Evolutionary conservation across 2,329 filamentous ascomycete species (phyloP), one percentile per base, ranked within the genome.

Genomic region (Fusarium mangiferae): DNA sequence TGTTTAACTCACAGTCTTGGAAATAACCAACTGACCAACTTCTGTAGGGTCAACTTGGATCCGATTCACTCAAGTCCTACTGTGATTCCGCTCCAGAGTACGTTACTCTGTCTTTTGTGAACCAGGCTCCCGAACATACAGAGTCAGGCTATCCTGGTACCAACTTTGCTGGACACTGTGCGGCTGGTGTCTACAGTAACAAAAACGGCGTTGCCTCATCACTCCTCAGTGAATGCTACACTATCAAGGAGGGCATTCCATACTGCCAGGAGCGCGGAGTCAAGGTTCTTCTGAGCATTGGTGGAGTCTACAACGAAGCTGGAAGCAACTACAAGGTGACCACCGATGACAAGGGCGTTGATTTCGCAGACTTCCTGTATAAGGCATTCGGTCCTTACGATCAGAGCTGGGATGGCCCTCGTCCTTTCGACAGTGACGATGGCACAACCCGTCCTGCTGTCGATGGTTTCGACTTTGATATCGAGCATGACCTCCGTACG

Each of bases 381-480:
- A 75, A 76, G 14, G 80, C 81, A 24, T 85, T 83, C 60, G 84
- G 84, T 35, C 83, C 83, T 11, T 80, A 80, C 48, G 48, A 81
- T n/a, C 13, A 74, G 5, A 42, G 30, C 22, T 84, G 78, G 75
- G 66, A 64, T 6, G 78, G 82, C 4, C 81, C 84, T 45, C 82
- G 84, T 52, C 84, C 84, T 8, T 84, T 86, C 48, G 84, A 84
- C 55, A 77, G 67, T 48, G 55, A 61, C 11, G 75, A 72, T 18
- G 68, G 77, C 24, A 77, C 78, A 48, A 58, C 26, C 14, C 68
- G 76, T 70, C 51, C 30, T n/a, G 62, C 76, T 15, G 75, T 85
- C 52, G 83, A 86, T 63, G 84, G 84, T 44, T 86, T 84, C 63
- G 83, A 85, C 66, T 82, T 86, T 70, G 84, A 85, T 59, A 79